phyloP scores from a whole-genome alignment of 1,284 basidiomycete genomes.

The Schizopora paradoxa region DNA sequence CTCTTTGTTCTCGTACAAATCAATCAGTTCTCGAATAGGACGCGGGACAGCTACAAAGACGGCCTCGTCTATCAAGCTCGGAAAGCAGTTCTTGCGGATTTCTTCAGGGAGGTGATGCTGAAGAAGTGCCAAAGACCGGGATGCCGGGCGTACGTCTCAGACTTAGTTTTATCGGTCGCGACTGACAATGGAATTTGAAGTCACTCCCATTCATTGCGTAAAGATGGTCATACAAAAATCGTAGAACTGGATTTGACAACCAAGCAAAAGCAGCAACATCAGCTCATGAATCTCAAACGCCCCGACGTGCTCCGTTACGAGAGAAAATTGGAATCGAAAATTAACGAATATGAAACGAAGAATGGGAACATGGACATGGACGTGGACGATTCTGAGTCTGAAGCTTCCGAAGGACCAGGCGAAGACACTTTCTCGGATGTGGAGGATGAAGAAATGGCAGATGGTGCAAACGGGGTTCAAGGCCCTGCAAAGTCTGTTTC shows the following conservation, averaged over 20 bases:
- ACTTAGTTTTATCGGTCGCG: constrained; percentile 9
- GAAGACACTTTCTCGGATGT: constrained; percentile 42
- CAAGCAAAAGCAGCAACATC: constrained; percentile 74
- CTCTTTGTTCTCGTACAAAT: constrained; percentile 69
- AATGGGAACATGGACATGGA: constrained; percentile 26
- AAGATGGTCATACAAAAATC: constrained; percentile 92
- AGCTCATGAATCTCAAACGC: constrained; percentile 49
- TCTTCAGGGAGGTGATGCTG: constrained; percentile 65
- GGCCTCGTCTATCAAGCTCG: constrained; percentile 83
- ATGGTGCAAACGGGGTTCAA: no score
- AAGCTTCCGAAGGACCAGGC: constrained; percentile 27
- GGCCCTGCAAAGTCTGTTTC: constrained; percentile 54
- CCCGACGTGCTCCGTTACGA: constrained; percentile 65
- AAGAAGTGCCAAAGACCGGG: constrained; percentile 72
- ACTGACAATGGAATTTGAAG: constrained; percentile 36
- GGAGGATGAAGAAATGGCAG: constrained; percentile 40
- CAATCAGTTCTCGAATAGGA: constrained; percentile 40
- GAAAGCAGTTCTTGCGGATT: constrained; percentile 80
- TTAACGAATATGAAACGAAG: constrained; percentile 7
- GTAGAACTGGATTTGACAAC: constrained; percentile 85
- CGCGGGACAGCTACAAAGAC: constrained; percentile 86
- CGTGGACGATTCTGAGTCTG: constrained; percentile 44
- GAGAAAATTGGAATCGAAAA: constrained; percentile 29
- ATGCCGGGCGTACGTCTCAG: constrained; percentile 73
- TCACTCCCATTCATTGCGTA: constrained; percentile 82